Base-by-base conservation (phyloP, 768 basidiomycete genomes). In the Polyporus arcularius region DNA sequence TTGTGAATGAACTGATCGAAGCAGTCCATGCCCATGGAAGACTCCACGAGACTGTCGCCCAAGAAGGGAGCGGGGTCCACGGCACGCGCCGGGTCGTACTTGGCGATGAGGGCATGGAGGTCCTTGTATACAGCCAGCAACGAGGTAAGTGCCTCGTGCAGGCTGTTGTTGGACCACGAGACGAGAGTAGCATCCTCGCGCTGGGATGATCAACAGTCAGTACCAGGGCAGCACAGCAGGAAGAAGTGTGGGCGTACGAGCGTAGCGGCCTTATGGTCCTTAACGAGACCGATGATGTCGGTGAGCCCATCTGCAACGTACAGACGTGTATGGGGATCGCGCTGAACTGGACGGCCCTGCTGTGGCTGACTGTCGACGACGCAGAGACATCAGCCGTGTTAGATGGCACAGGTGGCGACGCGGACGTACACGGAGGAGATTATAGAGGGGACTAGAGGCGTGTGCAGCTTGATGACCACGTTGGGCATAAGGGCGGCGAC, bases 401-500 rank as follows among this genome's bases (percentile, higher is more conserved):
- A 30, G 50, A 18, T 8, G 26, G 30, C 14, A 10, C n/a, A 35
- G 7, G 31, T 21, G 41, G 42, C 45, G 28, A 38, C n/a, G 32
- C 18, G 35, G n/a, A 30, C 42, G 26, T 55, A 55, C 54, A 47
- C 31, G 14, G 42, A 28, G 15, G 42, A 38, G 41, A 43, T 16
- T 18, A 46, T 14, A 8, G 41, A 21, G 21, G 42, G 10, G 32
- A 31, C 31, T n/a, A 41, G 26, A 15, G 53, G 53, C 21, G 53
- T 53, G 6, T 47, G 54, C 8, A 43, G 42, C 54, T 55, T 55
- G 54, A 55, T 55, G 21, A 55, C 45, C 16, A 55, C 54, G 54
- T 55, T 55, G 42, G 54, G 54, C 31, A 55, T 55, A 6, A 55
- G 26, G 32, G 54, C 54, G 42, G 54, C 54, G 43, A 21, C 43